Conservation (phyloP, 352 stramenopile species). For the Blastocystis sp. region DNA sequence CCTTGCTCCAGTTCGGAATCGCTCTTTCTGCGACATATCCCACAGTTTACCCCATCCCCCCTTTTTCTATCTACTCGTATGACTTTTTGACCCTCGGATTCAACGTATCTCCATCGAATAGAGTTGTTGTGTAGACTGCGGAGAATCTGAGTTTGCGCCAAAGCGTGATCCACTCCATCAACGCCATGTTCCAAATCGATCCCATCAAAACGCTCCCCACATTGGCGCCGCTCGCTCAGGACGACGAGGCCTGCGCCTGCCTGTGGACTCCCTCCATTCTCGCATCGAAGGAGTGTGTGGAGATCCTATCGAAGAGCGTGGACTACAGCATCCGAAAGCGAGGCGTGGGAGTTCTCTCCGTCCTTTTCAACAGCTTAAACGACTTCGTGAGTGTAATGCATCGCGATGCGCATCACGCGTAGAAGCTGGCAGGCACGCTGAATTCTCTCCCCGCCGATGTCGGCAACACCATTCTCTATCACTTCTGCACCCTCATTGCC, state of each 20-base stretch:
- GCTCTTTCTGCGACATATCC: background rate
- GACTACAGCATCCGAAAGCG: background rate
- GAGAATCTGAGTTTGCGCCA: conserved; percentile 57
- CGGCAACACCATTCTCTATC: conserved; percentile 7
- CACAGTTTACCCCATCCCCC: background rate
- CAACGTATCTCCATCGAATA: background rate
- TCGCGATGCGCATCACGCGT: background rate
- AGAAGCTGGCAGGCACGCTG: conserved; percentile 1
- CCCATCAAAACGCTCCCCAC: background rate
- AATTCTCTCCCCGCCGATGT: background rate
- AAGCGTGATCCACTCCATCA: background rate
- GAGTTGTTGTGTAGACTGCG: background rate
- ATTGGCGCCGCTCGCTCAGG: background rate
- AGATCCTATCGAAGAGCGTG: conserved; percentile 15
- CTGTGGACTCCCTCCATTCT: conserved; percentile 15
- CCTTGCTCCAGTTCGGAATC: conserved; percentile 33
- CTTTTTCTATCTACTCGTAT: conserved; percentile 27
- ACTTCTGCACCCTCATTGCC: conserved; percentile 33
- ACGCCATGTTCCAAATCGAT: conserved; percentile 47
- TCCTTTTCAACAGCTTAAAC: conserved; percentile 60
- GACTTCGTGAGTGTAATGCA: conserved; percentile 40
- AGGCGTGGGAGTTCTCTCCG: background rate
- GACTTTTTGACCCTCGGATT: conserved; percentile 47
- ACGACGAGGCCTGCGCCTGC: conserved; percentile 3
- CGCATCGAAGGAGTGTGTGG: conserved; percentile 18